A percentile compares a stretch with the other conserved stretches of the same genome.
These are phyloP conservation scores for Saitoella complicata DNA, from an alignment of 805 yeast species.

Conservation along the genomic window DNA sequence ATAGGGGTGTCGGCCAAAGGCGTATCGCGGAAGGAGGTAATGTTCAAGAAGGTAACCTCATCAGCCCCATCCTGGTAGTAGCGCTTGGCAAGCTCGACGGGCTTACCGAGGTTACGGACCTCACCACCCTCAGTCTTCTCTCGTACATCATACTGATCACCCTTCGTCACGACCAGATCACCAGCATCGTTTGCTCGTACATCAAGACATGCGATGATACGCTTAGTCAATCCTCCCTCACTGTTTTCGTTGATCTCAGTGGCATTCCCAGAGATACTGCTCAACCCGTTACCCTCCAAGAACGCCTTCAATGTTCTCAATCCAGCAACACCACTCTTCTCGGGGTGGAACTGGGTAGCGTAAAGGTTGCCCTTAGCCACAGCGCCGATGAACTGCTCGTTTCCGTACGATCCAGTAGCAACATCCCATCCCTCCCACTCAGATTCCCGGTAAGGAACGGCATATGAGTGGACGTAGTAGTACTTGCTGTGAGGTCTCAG, in stretches of 20 bases:
- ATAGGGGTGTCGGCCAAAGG: slow-evolving; percentile 89
- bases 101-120: slow-evolving; percentile 90
- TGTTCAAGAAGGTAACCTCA: slow-evolving; percentile 85
- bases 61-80: slow-evolving; percentile 94
- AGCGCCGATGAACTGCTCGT: slow-evolving; percentile 72
- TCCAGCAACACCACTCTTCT: slow-evolving; percentile 88
- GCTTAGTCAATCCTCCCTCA: slow-evolving; percentile 52
- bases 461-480: slow-evolving; percentile 92
- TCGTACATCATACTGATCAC: slow-evolving; percentile 95
- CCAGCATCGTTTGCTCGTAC: slow-evolving; percentile 93
- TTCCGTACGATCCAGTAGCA: slow-evolving; percentile 57
- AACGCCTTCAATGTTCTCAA: slow-evolving; percentile 59
- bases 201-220: slow-evolving; percentile 91
- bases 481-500: slow-evolving; percentile 54
- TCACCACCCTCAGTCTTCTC: slow-evolving; percentile 43
- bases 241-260: neutral
- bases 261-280: neutral
- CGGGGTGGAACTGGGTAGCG: slow-evolving; percentile 99
- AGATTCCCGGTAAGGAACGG: slow-evolving; percentile 34
- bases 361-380: slow-evolving; percentile 59
- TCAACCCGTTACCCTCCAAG: slow-evolving; percentile 28
- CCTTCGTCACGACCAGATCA: slow-evolving; percentile 93
- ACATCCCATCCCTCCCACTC: slow-evolving; percentile 49
- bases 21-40: slow-evolving; percentile 88
- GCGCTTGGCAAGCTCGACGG: slow-evolving; percentile 81